Conservation (phyloP, 106 monocot species). For the Dactylorhiza incarnata region DNA sequence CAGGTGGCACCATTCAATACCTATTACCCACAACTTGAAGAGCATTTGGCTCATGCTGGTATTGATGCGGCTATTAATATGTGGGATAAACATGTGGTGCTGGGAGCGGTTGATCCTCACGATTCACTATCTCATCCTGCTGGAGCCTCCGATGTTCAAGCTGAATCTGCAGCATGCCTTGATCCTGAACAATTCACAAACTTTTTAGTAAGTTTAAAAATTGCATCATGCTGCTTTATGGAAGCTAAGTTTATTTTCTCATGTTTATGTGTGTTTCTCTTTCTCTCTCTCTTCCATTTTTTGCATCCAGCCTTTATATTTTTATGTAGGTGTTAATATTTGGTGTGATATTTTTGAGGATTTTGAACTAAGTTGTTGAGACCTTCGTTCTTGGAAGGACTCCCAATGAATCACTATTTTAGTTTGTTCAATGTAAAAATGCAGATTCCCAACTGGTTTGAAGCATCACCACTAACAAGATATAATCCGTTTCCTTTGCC, state of each 20-base stretch:
- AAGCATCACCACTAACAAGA: slow-evolving; percentile 20
- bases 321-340: background rate
- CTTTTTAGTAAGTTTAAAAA: slow-evolving; percentile 32
- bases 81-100: slow-evolving; percentile 55
- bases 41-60: slow-evolving; percentile 47
- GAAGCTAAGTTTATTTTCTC: background rate
- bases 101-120: slow-evolving; percentile 72
- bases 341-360: background rate
- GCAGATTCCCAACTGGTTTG: slow-evolving; percentile 55
- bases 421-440: slow-evolving; percentile 7
- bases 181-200: slow-evolving; percentile 65
- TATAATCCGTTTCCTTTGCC: slow-evolving; percentile 46
- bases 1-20: slow-evolving; percentile 76
- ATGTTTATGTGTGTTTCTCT: background rate
- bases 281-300: background rate
- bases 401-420: background rate
- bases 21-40: slow-evolving; percentile 44
- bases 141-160: slow-evolving; percentile 60
- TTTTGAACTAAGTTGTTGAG: background rate
- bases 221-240: background rate
- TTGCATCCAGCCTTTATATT: background rate
- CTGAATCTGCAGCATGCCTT: slow-evolving; percentile 52
- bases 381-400: background rate
- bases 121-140: slow-evolving; percentile 62
- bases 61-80: slow-evolving; percentile 37